Evolutionary conservation across 1,284 basidiomycete genomes (phyloP).

Genomic region (Ustilago hordei): DNA sequence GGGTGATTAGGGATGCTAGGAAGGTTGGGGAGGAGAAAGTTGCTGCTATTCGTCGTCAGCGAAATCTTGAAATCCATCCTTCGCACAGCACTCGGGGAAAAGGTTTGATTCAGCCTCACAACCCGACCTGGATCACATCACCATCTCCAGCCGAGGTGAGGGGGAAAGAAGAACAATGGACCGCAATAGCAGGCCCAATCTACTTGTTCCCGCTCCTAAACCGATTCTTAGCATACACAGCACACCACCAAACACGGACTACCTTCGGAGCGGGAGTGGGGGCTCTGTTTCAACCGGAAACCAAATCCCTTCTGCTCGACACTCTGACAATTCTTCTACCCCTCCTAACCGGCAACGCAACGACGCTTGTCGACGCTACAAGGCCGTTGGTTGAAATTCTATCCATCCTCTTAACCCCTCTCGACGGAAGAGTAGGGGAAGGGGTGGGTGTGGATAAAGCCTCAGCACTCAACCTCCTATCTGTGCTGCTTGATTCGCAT

Average conservation of each 20-base stretch:
- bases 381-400: neutral
- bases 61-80: neutral
- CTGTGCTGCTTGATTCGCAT: neutral
- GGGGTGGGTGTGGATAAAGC: neutral
- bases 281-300: slow-evolving; percentile 80
- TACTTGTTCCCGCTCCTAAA: slow-evolving; percentile 85
- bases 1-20: slow-evolving; percentile 14
- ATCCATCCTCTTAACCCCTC: neutral
- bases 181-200: slow-evolving; percentile 48
- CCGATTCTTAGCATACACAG: slow-evolving; percentile 78
- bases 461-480: slow-evolving; percentile 11
- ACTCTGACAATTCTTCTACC: slow-evolving; percentile 76
- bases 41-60: slow-evolving; percentile 26
- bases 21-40: slow-evolving; percentile 44
- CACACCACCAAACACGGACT: neutral
- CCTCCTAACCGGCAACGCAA: neutral
- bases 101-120: neutral
- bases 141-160: neutral
- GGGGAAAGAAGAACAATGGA: slow-evolving; percentile 4
- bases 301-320: slow-evolving; percentile 80
- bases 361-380: neutral
- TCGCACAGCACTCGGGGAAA: neutral
- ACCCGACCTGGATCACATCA: neutral
- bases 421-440: neutral
- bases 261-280: slow-evolving; percentile 73